These are phyloP conservation scores for Pythium aquatile DNA, from an alignment of 352 stramenopile species.

Conservation along the genomic window DNA sequence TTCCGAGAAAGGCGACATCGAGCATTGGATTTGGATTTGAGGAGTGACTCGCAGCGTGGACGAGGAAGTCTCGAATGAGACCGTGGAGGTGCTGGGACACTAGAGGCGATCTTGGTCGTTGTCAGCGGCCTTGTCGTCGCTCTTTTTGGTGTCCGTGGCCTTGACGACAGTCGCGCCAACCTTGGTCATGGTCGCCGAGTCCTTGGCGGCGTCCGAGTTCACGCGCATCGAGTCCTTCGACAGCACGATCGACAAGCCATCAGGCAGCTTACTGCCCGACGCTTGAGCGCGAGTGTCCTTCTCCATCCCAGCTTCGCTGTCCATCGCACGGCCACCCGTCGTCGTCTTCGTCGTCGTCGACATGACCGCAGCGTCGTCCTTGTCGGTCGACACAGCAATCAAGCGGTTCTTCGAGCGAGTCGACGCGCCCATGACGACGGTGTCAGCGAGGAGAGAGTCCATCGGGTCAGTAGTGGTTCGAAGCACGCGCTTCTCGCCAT, in stretches of 20 bases:
- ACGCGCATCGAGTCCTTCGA: slow-evolving; percentile 10
- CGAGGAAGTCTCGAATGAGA: too few relatives aligned
- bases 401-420: slow-evolving; percentile 12
- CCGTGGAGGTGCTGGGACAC: too few relatives aligned
- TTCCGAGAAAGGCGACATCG: background rate
- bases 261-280: background rate
- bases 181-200: slow-evolving; percentile 19
- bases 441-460: slow-evolving; percentile 10
- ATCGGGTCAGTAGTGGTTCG: background rate
- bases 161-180: slow-evolving; percentile 7
- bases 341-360: slow-evolving; percentile 10
- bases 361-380: slow-evolving; percentile 20
- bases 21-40: background rate
- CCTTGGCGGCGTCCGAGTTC: slow-evolving; percentile 7
- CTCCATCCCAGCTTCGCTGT: background rate
- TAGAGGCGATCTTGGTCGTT: background rate
- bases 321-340: background rate
- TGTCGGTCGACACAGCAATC: slow-evolving; percentile 6
- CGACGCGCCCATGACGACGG: slow-evolving; percentile 13
- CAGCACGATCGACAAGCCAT: slow-evolving; percentile 3
- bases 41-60: background rate
- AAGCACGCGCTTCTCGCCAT: slow-evolving; percentile 3
- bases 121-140: background rate
- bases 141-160: background rate
- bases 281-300: background rate